Conservation (phyloP, 1,139 yeast species). For the Geotrichum europaeum region DNA sequence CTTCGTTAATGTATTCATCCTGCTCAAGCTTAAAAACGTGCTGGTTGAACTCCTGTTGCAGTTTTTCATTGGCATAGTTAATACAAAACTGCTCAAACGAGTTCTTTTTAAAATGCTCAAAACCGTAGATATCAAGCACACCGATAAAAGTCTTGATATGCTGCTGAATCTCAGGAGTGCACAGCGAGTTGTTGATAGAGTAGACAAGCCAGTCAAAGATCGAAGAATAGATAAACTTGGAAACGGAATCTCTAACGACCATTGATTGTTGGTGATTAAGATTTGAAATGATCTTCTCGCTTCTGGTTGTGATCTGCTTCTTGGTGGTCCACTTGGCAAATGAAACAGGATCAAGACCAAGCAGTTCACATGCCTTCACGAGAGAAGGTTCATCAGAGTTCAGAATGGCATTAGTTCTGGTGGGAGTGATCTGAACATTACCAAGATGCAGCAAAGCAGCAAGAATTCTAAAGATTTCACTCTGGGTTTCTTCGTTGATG, state of each 20-base stretch:
- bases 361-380: constrained; percentile 73
- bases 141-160: constrained; percentile 77
- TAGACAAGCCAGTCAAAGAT: constrained; percentile 93
- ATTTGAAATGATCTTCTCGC: constrained; percentile 84
- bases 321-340: constrained; percentile 92
- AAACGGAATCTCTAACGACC: constrained; percentile 93
- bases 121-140: constrained; percentile 94
- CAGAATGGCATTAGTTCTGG: constrained; percentile 77
- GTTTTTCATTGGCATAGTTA: constrained; percentile 93
- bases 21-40: constrained; percentile 96
- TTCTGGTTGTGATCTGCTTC: constrained; percentile 88
- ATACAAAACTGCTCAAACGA: constrained; percentile 97
- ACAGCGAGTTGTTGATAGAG: constrained; percentile 72
- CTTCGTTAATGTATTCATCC: constrained; percentile 87
- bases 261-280: constrained; percentile 78
- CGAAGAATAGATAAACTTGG: constrained; percentile 88
- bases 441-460: constrained; percentile 93
- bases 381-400: constrained; percentile 83
- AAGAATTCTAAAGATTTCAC: constrained; percentile 65
- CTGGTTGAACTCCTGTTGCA: constrained; percentile 96
- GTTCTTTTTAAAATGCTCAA: constrained; percentile 89
- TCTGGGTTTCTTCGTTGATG: constrained; percentile 53
- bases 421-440: constrained; percentile 80
- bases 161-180: constrained; percentile 56
- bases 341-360: constrained; percentile 67